Percentiles rank a stretch among this genome's conserved stretches.
These are phyloP conservation scores for Ceratobasidium sp. DNA, from an alignment of 1,284 basidiomycete species.

Conservation along the genomic window DNA sequence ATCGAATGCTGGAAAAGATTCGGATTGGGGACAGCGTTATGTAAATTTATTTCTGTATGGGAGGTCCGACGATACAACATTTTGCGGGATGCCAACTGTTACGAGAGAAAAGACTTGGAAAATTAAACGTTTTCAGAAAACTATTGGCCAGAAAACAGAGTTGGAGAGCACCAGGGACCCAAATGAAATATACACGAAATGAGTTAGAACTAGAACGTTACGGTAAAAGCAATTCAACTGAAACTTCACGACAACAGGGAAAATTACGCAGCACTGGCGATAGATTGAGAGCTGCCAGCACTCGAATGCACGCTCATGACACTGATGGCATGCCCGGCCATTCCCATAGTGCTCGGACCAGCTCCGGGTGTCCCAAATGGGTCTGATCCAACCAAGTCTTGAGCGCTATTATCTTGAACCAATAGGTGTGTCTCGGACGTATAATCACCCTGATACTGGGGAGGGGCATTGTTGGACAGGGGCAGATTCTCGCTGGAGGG, in stretches of 20 bases:
- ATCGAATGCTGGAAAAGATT: background rate
- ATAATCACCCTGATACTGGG: conserved; percentile 16
- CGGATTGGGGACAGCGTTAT: background rate
- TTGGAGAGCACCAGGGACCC: background rate
- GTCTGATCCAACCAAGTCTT: background rate
- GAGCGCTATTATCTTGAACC: background rate
- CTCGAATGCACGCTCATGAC: conserved; percentile 17
- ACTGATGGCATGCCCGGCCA: conserved; percentile 19
- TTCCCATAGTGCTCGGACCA: conserved; percentile 7
- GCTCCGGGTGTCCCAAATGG: background rate
- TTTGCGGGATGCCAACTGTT: too few relatives aligned
- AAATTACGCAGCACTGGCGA: conserved; percentile 19
- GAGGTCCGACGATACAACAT: background rate
- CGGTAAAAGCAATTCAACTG: background rate
- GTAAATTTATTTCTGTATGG: background rate
- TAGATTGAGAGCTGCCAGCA: conserved; percentile 18
- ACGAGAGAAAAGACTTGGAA: too few relatives aligned
- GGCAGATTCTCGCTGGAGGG: conserved; percentile 26
- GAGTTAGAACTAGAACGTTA: too few relatives aligned
- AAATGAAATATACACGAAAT: too few relatives aligned
- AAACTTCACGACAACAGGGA: background rate
- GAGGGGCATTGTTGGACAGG: background rate
- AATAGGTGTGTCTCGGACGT: background rate
- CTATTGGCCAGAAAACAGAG: too few relatives aligned
- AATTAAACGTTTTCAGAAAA: too few relatives aligned